Evolutionary conservation across 108 stramenopile genomes (phyloP).

Genomic region (Mediolabrus comicus): DNA sequence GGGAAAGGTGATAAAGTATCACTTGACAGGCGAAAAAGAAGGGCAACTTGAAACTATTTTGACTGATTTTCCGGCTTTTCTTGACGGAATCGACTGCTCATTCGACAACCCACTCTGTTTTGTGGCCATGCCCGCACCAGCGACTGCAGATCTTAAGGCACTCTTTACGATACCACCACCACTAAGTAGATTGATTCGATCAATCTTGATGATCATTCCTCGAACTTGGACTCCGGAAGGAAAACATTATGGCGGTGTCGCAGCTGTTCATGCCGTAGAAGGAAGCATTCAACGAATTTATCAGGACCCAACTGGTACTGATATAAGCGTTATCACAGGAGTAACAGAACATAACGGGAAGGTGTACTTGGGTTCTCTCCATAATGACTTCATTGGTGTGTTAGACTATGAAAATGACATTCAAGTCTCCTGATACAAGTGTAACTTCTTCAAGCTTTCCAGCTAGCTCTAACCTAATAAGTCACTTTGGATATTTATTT

Average conservation of each 20-base stretch:
- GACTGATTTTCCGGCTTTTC: slow-evolving; percentile 46
- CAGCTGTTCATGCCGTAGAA: slow-evolving; percentile 46
- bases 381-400: slow-evolving; percentile 65
- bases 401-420: no score
- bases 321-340: slow-evolving; percentile 55
- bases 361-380: slow-evolving; percentile 70
- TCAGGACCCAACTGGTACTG: slow-evolving; percentile 67
- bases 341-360: slow-evolving; percentile 57
- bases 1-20: slow-evolving; percentile 49
- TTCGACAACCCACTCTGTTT: slow-evolving; percentile 34
- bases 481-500: no score
- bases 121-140: slow-evolving; percentile 41
- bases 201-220: slow-evolving; percentile 56
- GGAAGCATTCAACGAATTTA: slow-evolving; percentile 31
- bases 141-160: slow-evolving; percentile 3
- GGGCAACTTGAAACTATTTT: slow-evolving; percentile 43
- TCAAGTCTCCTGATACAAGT: no score
- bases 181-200: slow-evolving; percentile 25
- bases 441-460: no score
- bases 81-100: slow-evolving; percentile 67
- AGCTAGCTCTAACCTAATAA: no score
- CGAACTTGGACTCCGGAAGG: slow-evolving; percentile 26
- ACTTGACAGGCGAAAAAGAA: slow-evolving; percentile 48
- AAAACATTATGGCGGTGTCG: slow-evolving; percentile 47
- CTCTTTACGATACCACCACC: slow-evolving; percentile 35